phyloP scores from a whole-genome alignment of 1,284 basidiomycete genomes.

The Jaminaea rosea region DNA sequence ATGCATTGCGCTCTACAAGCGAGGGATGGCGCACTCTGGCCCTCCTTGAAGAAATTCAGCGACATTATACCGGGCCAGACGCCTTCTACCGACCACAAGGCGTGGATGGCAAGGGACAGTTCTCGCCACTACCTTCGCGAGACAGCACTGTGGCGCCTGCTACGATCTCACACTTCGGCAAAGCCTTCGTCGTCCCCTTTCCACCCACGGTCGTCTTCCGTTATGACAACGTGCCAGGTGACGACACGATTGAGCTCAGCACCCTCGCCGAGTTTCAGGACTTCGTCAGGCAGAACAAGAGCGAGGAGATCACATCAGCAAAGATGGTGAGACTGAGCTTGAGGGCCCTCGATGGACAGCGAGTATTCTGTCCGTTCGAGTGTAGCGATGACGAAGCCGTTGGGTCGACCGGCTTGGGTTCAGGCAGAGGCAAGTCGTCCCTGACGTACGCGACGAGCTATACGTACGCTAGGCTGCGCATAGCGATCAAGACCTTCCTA shows the following conservation, averaged over 20 bases:
- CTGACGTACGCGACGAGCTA: background rate
- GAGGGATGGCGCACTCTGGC: conserved; percentile 12
- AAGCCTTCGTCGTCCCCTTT: conserved; percentile 72
- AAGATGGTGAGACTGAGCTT: conserved; percentile 62
- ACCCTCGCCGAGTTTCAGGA: conserved; percentile 55
- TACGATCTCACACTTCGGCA: conserved; percentile 49
- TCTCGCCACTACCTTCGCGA: too few species aligned
- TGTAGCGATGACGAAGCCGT: too few species aligned
- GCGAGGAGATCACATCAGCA: conserved; percentile 52
- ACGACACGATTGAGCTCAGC: conserved; percentile 50
- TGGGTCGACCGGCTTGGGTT: background rate
- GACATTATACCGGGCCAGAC: conserved; percentile 35
- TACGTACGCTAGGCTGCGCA: conserved; percentile 20
- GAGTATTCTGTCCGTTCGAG: conserved; percentile 61
- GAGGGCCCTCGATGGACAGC: conserved; percentile 61
- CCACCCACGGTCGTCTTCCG: conserved; percentile 59
- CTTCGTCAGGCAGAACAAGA: conserved; percentile 62
- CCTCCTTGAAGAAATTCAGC: conserved; percentile 23
- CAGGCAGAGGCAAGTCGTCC: too few species aligned
- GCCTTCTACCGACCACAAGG: conserved; percentile 30
- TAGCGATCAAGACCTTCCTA: conserved; percentile 54
- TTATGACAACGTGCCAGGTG: conserved; percentile 57
- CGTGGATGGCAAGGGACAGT: conserved; percentile 23
- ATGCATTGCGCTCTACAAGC: conserved; percentile 12
- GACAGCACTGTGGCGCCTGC: too few species aligned